These are phyloP conservation scores for Schoenoplectus triqueter DNA, from an alignment of 202 grass and related monocot genomes.

Conservation along the genomic window DNA sequence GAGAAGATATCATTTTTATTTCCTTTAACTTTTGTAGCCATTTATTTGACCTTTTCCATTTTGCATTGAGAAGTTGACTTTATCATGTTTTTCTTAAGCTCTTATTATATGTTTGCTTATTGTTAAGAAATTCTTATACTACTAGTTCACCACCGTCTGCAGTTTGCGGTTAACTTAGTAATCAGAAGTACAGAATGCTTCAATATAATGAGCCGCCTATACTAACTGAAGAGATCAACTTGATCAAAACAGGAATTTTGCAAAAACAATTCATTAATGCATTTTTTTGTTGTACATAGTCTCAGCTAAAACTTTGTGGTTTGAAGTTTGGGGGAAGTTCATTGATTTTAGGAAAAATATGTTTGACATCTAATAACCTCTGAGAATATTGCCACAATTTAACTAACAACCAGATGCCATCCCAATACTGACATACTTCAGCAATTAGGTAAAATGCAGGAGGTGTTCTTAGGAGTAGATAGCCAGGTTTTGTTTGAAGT, in stretches of 20 bases:
- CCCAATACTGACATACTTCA: neutral
- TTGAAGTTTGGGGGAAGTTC: neutral
- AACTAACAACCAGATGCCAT: neutral
- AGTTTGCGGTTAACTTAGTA: neutral
- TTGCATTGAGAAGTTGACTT: neutral
- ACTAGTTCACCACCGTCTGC: neutral
- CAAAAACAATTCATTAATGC: conserved; percentile 18
- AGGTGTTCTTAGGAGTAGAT: neutral
- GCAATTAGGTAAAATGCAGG: conserved; percentile 4
- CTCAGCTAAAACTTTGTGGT: neutral
- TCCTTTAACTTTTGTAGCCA: neutral
- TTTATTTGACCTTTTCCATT: conserved; percentile 18
- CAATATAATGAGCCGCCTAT: neutral
- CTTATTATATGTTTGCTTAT: conserved; percentile 10
- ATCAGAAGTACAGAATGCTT: neutral
- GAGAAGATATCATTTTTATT: conserved; percentile 13
- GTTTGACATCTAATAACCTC: neutral
- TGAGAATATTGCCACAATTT: conserved; percentile 1
- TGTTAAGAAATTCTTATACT: neutral
- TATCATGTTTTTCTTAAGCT: neutral
- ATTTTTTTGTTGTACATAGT: neutral
- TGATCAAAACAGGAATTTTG: conserved; percentile 5
- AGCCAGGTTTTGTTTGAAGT: conserved; percentile 4
- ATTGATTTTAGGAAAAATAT: conserved; percentile 8
- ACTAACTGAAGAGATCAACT: neutral